A percentile compares a stretch with the other conserved stretches of the same genome.
phyloP scores from a whole-genome alignment of 768 basidiomycete genomes.

The Amanita inopinata region DNA sequence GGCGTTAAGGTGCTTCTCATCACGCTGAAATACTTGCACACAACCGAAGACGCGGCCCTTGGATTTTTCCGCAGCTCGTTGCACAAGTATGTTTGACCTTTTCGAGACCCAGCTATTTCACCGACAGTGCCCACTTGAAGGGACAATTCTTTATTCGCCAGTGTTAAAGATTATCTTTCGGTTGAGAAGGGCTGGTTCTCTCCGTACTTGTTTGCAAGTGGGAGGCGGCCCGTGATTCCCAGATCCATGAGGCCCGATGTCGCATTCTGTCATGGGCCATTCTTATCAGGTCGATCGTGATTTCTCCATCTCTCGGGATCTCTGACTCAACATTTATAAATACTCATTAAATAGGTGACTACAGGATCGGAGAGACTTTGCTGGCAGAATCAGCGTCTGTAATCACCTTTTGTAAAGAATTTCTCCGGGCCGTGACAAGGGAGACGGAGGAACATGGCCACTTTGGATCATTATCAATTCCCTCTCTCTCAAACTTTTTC shows the following conservation, averaged over 20 bases:
- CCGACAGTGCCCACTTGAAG: constrained; percentile 22
- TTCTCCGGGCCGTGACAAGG: too few species aligned
- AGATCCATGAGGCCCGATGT: constrained; percentile 55
- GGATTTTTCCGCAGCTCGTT: constrained; percentile 54
- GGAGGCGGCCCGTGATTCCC: constrained; percentile 48
- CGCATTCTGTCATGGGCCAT: constrained; percentile 53
- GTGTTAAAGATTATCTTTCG: constrained; percentile 52
- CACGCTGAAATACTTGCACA: constrained; percentile 51
- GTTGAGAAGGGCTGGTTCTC: constrained; percentile 63
- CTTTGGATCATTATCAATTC: too few species aligned
- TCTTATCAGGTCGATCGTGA: too few species aligned
- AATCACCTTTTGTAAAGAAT: too few species aligned
- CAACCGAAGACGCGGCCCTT: constrained; percentile 45
- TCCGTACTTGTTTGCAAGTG: constrained; percentile 55
- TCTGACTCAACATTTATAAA: too few species aligned
- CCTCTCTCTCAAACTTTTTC: too few species aligned
- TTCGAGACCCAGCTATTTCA: not conserved
- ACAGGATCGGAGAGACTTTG: too few species aligned
- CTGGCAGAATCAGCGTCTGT: too few species aligned
- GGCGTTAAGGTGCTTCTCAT: constrained; percentile 46
- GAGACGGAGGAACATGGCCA: too few species aligned
- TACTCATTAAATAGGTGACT: too few species aligned
- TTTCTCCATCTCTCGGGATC: too few species aligned
- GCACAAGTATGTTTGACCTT: constrained; percentile 35
- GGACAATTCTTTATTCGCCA: constrained; percentile 48